phyloP scores from a whole-genome alignment of 352 stramenopile genomes.

The Phytophthora uliginosa region DNA sequence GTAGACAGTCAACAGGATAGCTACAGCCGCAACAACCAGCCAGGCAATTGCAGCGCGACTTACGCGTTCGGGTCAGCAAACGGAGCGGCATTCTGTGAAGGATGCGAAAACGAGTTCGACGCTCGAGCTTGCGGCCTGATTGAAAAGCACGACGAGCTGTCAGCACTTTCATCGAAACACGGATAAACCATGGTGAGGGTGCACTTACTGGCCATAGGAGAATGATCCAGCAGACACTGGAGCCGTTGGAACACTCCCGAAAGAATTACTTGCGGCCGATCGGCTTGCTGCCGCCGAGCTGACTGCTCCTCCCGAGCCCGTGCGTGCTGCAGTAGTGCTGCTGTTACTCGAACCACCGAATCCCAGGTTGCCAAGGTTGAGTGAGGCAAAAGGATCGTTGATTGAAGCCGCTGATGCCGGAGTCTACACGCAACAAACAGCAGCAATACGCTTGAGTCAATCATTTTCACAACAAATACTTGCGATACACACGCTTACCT shows the following conservation, averaged over 20 bases:
- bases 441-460: not conserved
- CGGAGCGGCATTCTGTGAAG: slow-evolving; percentile 34
- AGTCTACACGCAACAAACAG: slow-evolving; percentile 19
- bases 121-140: slow-evolving; percentile 28
- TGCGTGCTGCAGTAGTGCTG: slow-evolving; percentile 25
- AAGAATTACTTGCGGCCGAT: slow-evolving; percentile 29
- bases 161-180: slow-evolving; percentile 4
- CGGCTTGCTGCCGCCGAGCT: slow-evolving; percentile 26
- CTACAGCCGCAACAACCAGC: not conserved
- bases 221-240: slow-evolving; percentile 48
- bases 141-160: slow-evolving; percentile 15
- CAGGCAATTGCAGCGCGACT: slow-evolving; percentile 13
- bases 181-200: not conserved
- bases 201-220: slow-evolving; percentile 44
- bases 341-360: slow-evolving; percentile 40
- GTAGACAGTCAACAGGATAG: slow-evolving; percentile 20
- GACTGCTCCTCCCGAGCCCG: slow-evolving; percentile 32
- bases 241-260: slow-evolving; percentile 24
- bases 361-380: slow-evolving; percentile 69
- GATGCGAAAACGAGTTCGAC: slow-evolving; percentile 50
- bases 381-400: slow-evolving; percentile 81
- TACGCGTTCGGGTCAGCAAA: slow-evolving; percentile 64
- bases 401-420: slow-evolving; percentile 47
- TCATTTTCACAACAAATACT: not conserved
- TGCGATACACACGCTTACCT: slow-evolving; percentile 34